phyloP scores from a whole-genome alignment of 371 early-diverging fungal species.

The Capillidium rhysosporum region DNA sequence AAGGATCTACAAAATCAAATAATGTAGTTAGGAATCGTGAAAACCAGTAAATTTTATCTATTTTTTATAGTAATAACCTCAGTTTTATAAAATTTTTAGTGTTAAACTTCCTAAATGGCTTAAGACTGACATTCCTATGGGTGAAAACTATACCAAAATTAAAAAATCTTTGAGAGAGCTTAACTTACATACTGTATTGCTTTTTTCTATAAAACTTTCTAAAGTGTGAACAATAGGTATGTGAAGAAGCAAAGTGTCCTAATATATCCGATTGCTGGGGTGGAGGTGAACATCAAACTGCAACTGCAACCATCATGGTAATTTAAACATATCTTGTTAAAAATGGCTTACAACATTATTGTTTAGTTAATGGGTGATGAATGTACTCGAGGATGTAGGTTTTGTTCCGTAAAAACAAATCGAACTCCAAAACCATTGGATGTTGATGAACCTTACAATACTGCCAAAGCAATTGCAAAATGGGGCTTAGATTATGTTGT shows the following conservation, averaged over 20 bases:
- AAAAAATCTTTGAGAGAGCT: slow-evolving; percentile 80
- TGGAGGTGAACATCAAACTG: slow-evolving; percentile 85
- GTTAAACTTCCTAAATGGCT: slow-evolving; percentile 79
- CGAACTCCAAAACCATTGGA: slow-evolving; percentile 74
- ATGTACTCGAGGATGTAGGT: slow-evolving; percentile 95
- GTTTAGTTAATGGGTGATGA: slow-evolving; percentile 90
- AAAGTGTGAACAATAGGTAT: slow-evolving; percentile 20
- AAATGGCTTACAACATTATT: not conserved
- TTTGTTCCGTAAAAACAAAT: slow-evolving; percentile 96
- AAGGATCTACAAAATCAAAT: not conserved
- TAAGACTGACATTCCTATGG: slow-evolving; percentile 79
- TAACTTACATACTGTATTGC: slow-evolving; percentile 60
- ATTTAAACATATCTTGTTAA: not conserved
- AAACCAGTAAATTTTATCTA: not conserved
- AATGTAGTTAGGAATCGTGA: not conserved
- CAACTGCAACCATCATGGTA: slow-evolving; percentile 96
- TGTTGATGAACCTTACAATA: slow-evolving; percentile 83
- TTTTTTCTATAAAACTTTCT: not conserved
- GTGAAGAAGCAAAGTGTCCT: slow-evolving; percentile 93
- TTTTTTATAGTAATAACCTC: not conserved
- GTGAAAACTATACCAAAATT: slow-evolving; percentile 57
- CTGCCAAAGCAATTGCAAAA: slow-evolving; percentile 79
- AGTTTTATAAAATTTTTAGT: not conserved
- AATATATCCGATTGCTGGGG: slow-evolving; percentile 98
- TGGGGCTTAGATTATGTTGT: slow-evolving; percentile 98